phyloP scores from a whole-genome alignment of 805 yeast genomes.

The Jamesozyma rosinii region DNA sequence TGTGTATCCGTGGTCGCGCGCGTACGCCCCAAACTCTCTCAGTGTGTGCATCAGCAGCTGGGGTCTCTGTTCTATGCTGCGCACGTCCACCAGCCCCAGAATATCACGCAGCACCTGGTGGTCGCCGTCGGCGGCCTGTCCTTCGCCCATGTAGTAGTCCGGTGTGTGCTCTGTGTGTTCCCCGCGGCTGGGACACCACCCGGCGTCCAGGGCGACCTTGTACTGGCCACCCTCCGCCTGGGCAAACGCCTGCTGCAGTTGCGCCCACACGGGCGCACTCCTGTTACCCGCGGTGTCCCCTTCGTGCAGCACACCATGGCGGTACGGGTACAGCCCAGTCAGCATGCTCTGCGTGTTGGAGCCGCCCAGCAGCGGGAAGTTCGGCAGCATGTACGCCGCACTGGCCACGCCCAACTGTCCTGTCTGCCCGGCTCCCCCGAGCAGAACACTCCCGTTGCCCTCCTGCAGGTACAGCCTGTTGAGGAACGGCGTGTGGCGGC shows the following conservation, averaged over 20 bases:
- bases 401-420: background rate
- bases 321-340: conserved; percentile 75
- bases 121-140: background rate
- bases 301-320: conserved; percentile 57
- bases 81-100: conserved; percentile 54
- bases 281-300: background rate
- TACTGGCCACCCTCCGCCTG: background rate
- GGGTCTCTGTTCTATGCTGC: conserved; percentile 47
- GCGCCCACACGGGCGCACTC: conserved; percentile 2
- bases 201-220: background rate
- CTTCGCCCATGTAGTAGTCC: background rate
- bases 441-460: background rate
- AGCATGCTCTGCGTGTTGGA: conserved; percentile 89
- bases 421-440: no score
- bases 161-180: background rate
- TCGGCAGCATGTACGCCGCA: conserved; percentile 49
- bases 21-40: conserved; percentile 72
- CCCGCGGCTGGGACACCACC: background rate
- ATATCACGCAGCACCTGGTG: conserved; percentile 29
- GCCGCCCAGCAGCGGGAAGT: conserved; percentile 82
- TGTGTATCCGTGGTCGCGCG: conserved; percentile 59
- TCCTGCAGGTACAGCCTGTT: background rate
- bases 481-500: conserved; percentile 59
- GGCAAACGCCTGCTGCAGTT: background rate
- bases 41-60: conserved; percentile 70